phyloP scores from a whole-genome alignment of 2,329 filamentous ascomycete genomes.

The Tolypocladium nubicola region DNA sequence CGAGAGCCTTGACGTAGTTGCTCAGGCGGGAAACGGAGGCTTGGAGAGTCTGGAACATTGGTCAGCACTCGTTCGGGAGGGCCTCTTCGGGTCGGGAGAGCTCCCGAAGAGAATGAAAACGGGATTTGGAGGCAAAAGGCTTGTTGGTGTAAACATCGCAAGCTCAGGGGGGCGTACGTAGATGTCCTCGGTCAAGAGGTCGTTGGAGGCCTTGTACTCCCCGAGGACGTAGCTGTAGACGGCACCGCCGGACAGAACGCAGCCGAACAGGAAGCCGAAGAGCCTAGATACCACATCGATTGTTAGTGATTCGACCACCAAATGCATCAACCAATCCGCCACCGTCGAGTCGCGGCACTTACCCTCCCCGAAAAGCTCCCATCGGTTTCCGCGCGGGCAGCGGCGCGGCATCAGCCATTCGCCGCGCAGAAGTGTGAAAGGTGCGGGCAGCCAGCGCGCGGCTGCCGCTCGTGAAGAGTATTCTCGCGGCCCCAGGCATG shows the following conservation, averaged over 20 bases:
- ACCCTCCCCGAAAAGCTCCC: slow-evolving; percentile 53
- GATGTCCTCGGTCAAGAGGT: slow-evolving; percentile 89
- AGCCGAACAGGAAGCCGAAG: slow-evolving; percentile 84
- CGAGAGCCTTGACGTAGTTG: slow-evolving; percentile 70
- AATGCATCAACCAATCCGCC: neutral
- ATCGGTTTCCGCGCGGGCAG: slow-evolving; percentile 48
- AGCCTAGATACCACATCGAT: slow-evolving; percentile 42
- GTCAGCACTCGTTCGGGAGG: neutral
- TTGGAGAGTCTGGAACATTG: slow-evolving; percentile 62
- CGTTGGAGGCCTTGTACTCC: slow-evolving; percentile 89
- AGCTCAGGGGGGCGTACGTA: slow-evolving; percentile 56
- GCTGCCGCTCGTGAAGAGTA: slow-evolving; percentile 29
- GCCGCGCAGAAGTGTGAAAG: slow-evolving; percentile 42
- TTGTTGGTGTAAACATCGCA: neutral
- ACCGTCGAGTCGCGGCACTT: slow-evolving; percentile 16
- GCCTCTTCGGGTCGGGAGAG: neutral
- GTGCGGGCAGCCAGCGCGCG: slow-evolving; percentile 23
- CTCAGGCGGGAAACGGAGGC: slow-evolving; percentile 77
- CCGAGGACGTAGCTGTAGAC: slow-evolving; percentile 90
- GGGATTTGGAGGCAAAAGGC: neutral
- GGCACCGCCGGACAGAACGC: slow-evolving; percentile 64
- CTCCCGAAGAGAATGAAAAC: neutral
- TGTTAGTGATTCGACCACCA: neutral
- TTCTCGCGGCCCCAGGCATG: slow-evolving; percentile 34
- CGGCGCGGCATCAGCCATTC: slow-evolving; percentile 31